Conservation (phyloP, 2,329 filamentous ascomycete genomes). For the Pyrenochaeta sp. region DNA sequence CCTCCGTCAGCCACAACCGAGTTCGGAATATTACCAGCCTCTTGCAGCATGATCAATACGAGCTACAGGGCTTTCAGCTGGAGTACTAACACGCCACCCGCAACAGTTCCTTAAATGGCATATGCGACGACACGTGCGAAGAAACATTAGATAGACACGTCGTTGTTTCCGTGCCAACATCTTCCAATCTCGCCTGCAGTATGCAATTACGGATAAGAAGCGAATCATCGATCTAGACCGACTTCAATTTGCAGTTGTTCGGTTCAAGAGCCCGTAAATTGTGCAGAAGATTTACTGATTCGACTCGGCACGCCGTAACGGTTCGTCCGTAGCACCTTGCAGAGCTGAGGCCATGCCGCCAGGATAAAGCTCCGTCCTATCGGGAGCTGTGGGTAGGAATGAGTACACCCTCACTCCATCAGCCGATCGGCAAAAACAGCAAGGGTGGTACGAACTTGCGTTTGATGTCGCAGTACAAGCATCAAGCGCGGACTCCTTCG, state of each 20-base stretch:
- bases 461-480: background rate
- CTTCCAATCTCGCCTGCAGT: background rate
- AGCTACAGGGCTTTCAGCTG: background rate
- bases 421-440: background rate
- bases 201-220: background rate
- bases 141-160: background rate
- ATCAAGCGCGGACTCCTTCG: background rate
- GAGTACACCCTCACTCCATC: background rate
- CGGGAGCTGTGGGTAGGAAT: background rate
- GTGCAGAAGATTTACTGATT: background rate
- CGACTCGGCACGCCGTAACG: background rate
- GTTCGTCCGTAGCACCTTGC: background rate
- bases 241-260: background rate
- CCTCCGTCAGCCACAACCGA: background rate
- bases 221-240: background rate
- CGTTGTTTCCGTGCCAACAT: background rate
- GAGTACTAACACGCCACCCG: background rate
- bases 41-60: background rate
- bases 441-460: background rate
- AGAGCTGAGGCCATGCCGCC: background rate
- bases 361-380: background rate
- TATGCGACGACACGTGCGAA: background rate
- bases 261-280: background rate
- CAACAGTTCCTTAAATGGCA: background rate
- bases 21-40: background rate